Conservation (phyloP, 106 monocot genomes). For the Agapanthus africanus region DNA sequence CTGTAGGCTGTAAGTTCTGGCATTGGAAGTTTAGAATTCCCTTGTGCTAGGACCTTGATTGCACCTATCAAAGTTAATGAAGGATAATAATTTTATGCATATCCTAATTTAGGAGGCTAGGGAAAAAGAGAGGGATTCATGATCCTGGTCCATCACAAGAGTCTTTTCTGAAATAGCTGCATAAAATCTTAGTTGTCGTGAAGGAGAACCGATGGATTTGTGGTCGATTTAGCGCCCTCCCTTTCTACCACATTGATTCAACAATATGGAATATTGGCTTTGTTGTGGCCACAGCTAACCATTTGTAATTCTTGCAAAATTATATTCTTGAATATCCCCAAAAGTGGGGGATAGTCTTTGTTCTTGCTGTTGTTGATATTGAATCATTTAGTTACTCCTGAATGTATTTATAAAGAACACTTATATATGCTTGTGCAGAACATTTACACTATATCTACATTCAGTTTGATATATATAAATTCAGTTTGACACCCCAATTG, state of each 20-base stretch:
- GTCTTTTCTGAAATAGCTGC: not conserved
- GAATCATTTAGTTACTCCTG: not conserved
- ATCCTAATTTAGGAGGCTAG: not conserved
- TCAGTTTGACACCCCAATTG: too few species aligned
- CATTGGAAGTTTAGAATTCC: too few species aligned
- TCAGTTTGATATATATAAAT: not conserved
- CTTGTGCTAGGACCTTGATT: too few species aligned
- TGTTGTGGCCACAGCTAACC: not conserved
- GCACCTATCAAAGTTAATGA: too few species aligned
- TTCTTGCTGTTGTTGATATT: not conserved
- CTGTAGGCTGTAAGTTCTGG: too few species aligned
- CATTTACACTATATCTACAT: not conserved
- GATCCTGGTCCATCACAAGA: not conserved
- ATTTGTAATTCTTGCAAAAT: not conserved
- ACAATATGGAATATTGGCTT: not conserved
- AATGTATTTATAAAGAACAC: not conserved
- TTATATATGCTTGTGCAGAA: not conserved
- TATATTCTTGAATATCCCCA: too few species aligned
- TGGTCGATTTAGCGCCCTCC: too few species aligned
- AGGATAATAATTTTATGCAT: not conserved
- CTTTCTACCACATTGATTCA: not conserved
- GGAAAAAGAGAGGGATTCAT: not conserved
- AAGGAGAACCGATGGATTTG: not conserved
- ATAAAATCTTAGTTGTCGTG: not conserved
- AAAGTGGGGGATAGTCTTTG: too few species aligned